Conservation (phyloP, 106 monocot species). For the Apostasia ramifera region DNA sequence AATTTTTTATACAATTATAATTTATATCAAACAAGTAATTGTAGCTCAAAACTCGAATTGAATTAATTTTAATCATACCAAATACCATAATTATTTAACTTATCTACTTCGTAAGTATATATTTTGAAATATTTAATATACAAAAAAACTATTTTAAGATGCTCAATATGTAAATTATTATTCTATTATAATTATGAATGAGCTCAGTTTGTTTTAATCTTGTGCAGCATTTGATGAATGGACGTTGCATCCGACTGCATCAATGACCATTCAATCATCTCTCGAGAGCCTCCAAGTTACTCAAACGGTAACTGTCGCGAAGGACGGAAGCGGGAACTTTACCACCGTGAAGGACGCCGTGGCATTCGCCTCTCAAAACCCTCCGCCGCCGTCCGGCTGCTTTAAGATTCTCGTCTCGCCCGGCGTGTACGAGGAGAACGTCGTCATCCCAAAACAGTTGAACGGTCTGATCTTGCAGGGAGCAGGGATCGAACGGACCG, state of each 20-base stretch:
- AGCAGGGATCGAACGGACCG: not conserved
- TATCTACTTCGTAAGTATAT: not conserved
- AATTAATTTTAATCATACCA: too few species aligned
- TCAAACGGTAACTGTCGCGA: constrained; percentile 16
- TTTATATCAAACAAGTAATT: too few species aligned
- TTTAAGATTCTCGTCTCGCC: not conserved
- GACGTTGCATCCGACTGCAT: not conserved
- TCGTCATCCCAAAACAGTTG: not conserved
- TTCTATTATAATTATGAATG: too few species aligned
- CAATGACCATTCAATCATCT: not conserved
- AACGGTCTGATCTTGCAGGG: not conserved
- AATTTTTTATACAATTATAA: too few species aligned
- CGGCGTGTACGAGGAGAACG: constrained; percentile 6
- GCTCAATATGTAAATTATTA: too few species aligned
- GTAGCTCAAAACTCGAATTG: too few species aligned
- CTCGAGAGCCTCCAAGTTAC: not conserved
- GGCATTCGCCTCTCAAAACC: not conserved
- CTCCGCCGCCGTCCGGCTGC: not conserved
- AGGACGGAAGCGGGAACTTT: constrained; percentile 24
- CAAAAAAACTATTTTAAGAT: too few species aligned
- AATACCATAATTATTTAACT: not conserved
- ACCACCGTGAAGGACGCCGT: constrained; percentile 15
- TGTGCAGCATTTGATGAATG: not conserved
- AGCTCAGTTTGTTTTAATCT: not conserved
- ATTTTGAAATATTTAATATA: not conserved